Percentiles rank a stretch among this genome's conserved stretches.
These are phyloP conservation scores for Alternaria alternata DNA, from an alignment of 2,329 filamentous ascomycete genomes.

Conservation along the genomic window DNA sequence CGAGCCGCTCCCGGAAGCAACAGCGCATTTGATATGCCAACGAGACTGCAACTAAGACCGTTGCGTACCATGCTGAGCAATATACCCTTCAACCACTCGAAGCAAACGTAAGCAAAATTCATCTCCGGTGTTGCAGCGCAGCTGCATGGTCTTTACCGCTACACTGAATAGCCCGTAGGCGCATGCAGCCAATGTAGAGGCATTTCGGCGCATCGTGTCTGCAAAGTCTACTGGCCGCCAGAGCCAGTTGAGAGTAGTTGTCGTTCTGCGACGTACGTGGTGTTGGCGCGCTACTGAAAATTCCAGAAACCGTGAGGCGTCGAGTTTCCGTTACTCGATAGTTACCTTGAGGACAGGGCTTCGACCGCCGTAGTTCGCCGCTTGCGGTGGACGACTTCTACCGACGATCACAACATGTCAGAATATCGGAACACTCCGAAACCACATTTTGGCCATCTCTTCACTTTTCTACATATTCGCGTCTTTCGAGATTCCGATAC, in stretches of 20 bases:
- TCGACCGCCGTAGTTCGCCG: slow-evolving; percentile 21
- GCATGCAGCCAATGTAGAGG: slow-evolving; percentile 17
- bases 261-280: slow-evolving; percentile 10
- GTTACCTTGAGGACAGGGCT: slow-evolving; percentile 28
- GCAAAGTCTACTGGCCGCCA: slow-evolving; percentile 11
- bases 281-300: slow-evolving; percentile 25
- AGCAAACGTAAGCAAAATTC: slow-evolving; percentile 29
- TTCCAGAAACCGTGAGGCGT: slow-evolving; percentile 10
- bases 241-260: slow-evolving; percentile 11
- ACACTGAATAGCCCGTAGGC: slow-evolving; percentile 8
- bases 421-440: slow-evolving; percentile 4
- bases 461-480: neutral
- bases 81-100: neutral
- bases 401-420: slow-evolving; percentile 3
- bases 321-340: slow-evolving; percentile 49
- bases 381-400: slow-evolving; percentile 13
- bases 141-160: slow-evolving; percentile 16
- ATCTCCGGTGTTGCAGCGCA: slow-evolving; percentile 13
- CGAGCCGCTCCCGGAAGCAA: neutral
- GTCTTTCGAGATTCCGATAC: neutral
- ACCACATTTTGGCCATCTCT: neutral
- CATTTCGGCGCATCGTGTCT: slow-evolving; percentile 11
- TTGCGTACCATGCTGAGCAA: slow-evolving; percentile 14
- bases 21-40: slow-evolving; percentile 9
- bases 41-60: slow-evolving; percentile 1